Evolutionary conservation across 2,329 filamentous ascomycete species (phyloP).

Genomic region (Apiospora rasikravindrae): DNA sequence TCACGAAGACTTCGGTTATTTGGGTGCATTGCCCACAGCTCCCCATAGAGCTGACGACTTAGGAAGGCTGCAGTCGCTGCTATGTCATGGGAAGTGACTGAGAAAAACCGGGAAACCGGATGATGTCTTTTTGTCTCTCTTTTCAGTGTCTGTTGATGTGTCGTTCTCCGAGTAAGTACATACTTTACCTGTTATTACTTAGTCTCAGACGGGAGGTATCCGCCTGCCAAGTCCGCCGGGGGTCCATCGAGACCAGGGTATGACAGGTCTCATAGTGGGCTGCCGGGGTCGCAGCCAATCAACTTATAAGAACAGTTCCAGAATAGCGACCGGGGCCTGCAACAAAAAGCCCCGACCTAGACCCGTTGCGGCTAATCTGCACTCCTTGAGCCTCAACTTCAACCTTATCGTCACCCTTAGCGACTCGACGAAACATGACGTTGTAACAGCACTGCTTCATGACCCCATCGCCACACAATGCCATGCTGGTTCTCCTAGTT

Average conservation of each 20-base stretch:
- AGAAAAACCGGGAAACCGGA: neutral
- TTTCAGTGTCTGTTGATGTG: neutral
- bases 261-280: neutral
- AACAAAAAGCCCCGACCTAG: conserved; percentile 18
- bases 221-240: neutral
- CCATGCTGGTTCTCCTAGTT: conserved; percentile 17
- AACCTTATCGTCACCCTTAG: conserved; percentile 35
- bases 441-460: conserved; percentile 56
- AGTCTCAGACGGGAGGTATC: conserved; percentile 17
- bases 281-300: neutral
- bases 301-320: conserved; percentile 4
- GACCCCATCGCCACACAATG: conserved; percentile 36
- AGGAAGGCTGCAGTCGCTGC: neutral
- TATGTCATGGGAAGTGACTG: neutral
- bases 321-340: conserved; percentile 7
- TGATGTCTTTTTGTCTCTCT: neutral
- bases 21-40: neutral
- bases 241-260: neutral
- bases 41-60: neutral
- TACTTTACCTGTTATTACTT: neutral
- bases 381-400: conserved; percentile 30
- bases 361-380: conserved; percentile 21
- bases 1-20: neutral
- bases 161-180: neutral
- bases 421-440: conserved; percentile 49